These are phyloP conservation scores for Medicago lupulina DNA, from an alignment of 306 rosid species.

Conservation along the genomic window DNA sequence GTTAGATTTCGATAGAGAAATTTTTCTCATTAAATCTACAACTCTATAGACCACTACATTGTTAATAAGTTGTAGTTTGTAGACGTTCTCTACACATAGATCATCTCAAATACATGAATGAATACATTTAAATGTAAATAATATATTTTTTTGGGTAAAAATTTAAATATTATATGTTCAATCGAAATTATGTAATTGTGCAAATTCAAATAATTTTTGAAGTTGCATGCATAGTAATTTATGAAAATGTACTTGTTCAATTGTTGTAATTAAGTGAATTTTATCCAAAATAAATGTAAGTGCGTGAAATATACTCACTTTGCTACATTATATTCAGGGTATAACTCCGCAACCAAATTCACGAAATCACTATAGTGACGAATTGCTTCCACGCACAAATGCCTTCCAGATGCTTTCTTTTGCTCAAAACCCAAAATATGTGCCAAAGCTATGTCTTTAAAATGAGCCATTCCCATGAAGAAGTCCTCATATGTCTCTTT, in stretches of 20 bases:
- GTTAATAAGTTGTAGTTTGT: too few species aligned
- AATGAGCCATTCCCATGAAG: slow-evolving; percentile 82
- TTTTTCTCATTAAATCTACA: not conserved
- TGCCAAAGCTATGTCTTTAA: slow-evolving; percentile 84
- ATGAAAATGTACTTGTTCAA: not conserved
- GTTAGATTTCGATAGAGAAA: not conserved
- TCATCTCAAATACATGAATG: too few species aligned
- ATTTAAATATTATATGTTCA: not conserved
- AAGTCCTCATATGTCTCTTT: slow-evolving; percentile 68
- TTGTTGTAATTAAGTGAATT: not conserved
- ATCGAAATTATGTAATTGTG: not conserved
- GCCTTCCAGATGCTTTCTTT: slow-evolving; percentile 75
- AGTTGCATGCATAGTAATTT: not conserved
- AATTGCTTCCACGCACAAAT: slow-evolving; percentile 77
- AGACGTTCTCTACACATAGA: too few species aligned
- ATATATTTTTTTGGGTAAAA: too few species aligned
- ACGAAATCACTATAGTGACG: slow-evolving; percentile 78
- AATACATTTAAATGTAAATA: too few species aligned
- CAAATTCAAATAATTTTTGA: not conserved
- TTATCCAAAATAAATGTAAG: not conserved
- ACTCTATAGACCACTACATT: too few species aligned
- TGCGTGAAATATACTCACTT: slow-evolving; percentile 51
- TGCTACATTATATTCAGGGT: slow-evolving; percentile 68
- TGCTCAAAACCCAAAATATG: slow-evolving; percentile 85
- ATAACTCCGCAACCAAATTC: slow-evolving; percentile 70